Conservation (phyloP, 805 yeast species). For the Ogataea corticis region DNA sequence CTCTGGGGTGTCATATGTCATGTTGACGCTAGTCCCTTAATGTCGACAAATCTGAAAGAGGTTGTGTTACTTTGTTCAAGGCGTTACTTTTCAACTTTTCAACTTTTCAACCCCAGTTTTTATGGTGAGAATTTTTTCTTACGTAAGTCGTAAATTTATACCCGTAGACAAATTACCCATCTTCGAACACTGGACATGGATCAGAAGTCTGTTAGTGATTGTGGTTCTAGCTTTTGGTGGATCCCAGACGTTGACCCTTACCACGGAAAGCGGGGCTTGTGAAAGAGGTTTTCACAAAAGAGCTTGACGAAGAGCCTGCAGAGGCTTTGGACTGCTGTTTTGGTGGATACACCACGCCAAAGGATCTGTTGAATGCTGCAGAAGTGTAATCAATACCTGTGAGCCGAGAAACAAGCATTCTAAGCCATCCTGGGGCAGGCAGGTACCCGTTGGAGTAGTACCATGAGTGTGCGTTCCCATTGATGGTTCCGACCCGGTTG, state of each 20-base stretch:
- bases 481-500: conserved; percentile 33
- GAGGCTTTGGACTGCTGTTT: conserved; percentile 10
- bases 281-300: conserved; percentile 27
- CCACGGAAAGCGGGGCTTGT: conserved; percentile 34
- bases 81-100: no score
- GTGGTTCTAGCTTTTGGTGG: conserved; percentile 1
- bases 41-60: no score
- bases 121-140: no score
- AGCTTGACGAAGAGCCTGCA: conserved; percentile 16
- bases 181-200: background rate
- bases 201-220: no score
- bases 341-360: conserved; percentile 22
- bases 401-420: conserved; percentile 28
- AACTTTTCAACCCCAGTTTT: no score
- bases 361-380: conserved; percentile 28
- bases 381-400: conserved; percentile 35
- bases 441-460: conserved; percentile 54
- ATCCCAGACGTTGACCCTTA: conserved; percentile 38
- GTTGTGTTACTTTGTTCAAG: no score
- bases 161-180: background rate
- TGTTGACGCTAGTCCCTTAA: background rate
- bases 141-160: no score
- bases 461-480: conserved; percentile 32
- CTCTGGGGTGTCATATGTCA: conserved; percentile 1
- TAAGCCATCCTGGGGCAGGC: conserved; percentile 54